Evolutionary conservation across 192 early-diverging fungal genomes (phyloP), one percentile per base, ranked within the genome.

Genomic region (Pilobolus umbonatus): DNA sequence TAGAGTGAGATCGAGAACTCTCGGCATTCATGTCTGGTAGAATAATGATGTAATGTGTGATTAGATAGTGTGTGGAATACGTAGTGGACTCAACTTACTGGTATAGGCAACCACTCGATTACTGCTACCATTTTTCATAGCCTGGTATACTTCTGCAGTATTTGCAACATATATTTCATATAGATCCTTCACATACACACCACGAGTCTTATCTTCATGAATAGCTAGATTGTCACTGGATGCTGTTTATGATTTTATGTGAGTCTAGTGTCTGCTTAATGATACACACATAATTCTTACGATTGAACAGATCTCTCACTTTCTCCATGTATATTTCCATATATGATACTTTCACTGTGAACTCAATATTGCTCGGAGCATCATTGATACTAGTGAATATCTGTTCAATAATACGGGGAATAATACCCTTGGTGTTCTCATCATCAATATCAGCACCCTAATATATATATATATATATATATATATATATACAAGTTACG

Each of bases 291-390:
- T 6, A 46, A 26, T 38, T 61, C 82, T 72, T 72, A 90, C 83
- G 89, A 71, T 93, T 90, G 35, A 99, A 79, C 65, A 99, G 70
- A 82, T 99, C 98, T 57, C 95, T 82, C 59, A 99, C 93, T 69
- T 89, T 91, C 64, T 99, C 98, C 96, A 98, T 99, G 78, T 99
- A 99, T 63, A 99, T 97, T 84, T 99, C 98, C 95, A 99, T 98
- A 76, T 88, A 99, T n/a, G 94, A 96, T 3, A 94, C 90, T 65
- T 95, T 92, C 61, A 99, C 96, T 17, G 95, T 98, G 75, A 97
- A 99, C 75, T 98, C 96, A 62, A 98, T 80, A 36, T 88, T 94
- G 5, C 87, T 76, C 45, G 98, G 95, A 10, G 95, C 89, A 19
- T 83, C 87, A 75, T 89, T 75, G 66, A 99, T 99, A 47, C 88